Base-by-base conservation (phyloP, 345 rosid species). In the Acer negundo region DNA sequence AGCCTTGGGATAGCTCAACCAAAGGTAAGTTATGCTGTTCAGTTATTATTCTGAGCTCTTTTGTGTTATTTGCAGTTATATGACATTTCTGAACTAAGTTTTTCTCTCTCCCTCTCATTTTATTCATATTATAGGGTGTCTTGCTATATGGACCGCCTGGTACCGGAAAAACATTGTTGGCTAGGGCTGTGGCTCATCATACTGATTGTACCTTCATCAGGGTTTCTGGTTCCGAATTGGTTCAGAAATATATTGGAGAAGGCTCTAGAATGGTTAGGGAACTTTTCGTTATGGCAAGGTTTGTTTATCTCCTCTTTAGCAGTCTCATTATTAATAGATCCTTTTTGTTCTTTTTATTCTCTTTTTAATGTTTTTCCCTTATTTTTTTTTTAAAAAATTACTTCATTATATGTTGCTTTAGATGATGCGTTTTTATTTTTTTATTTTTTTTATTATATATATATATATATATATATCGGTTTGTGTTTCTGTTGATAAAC, bases 221-320 rank as follows among this genome's bases (percentile, higher is more conserved):
- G 92, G 99, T 96, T 77, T 95, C 96, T 82, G 98, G 99, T 72
- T 95, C 99, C 47, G 98, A 94, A 83, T 85, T 96, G 68, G 99
- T 96, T 69, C 97, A 94, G 86, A 94, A 96, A 72, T 96, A 96
- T 88, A 94, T 96, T 82, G 99, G 99, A 75, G 98, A 94, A 86
- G 99, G 98, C 59, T 96, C 98, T 65, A 89, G 99, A 85, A 96
- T 96, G 99, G 98, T 96, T 71, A 87, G 99, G 76, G 99, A 96
- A 86, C 95, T 96, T 40, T 96, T 96, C 71, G 98, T 96, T 70
- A 96, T 96, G 99, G 99, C 99, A 63, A 90, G 98, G 99, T 96
- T 81, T 23, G 93, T 78, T 62, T 67, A 22, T 35, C 58, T 40
- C 59, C 23, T 3, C 6, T 9, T 22, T 16, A 40, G 13, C 23